Base-by-base conservation (phyloP, 441 rosid species). In the Adansonia grandidieri region DNA sequence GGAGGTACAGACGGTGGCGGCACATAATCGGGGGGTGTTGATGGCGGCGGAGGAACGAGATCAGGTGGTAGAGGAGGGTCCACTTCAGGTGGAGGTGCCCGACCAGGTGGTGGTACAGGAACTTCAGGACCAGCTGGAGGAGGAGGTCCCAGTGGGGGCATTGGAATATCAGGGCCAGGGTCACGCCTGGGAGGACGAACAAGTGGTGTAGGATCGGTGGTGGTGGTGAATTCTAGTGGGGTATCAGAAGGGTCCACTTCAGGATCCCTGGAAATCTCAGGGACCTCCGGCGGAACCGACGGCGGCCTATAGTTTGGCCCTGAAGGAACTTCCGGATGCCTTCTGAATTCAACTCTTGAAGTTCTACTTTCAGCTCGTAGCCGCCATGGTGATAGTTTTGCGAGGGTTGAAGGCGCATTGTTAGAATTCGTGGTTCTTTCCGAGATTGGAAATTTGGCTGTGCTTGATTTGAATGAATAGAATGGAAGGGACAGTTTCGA, bases 221-320 rank as follows among this genome's bases (percentile, higher is more conserved):
- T 22, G 60, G 72, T 67, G 54, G 72, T 67, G 54, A 67, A 67
- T 67, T 67, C 72, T 17, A 10, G 7, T 51, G 62, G 74, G 11
- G 13, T 53, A 40, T 54, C 37, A 11, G 51, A 45, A 61, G 67
- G 45, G 74, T 15, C 50, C 47, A n/a, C 2, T 51, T 22, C 20
- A 50, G 61, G 45, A 10, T 61, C 28, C 44, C 6, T 15, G 0
- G 45, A 6, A 50, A 71, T 51, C 44, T 13, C 9, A 48, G 15
- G 37, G 2, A 5, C 40, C 32, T 60, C 64, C 15, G n/a, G 32
- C 15, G 40, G 11, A 48, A 37, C 22, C 11, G 51, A 40, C 3
- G 24, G 71, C n/a, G 15, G 71, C 24, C 11, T 53, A 11, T 14
- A 40, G 13, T 50, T 15, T 32, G 40, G 42, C 13, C 9, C 20